Conservation (phyloP, 1,284 basidiomycete genomes). For the Ganoderma lingzhi region DNA sequence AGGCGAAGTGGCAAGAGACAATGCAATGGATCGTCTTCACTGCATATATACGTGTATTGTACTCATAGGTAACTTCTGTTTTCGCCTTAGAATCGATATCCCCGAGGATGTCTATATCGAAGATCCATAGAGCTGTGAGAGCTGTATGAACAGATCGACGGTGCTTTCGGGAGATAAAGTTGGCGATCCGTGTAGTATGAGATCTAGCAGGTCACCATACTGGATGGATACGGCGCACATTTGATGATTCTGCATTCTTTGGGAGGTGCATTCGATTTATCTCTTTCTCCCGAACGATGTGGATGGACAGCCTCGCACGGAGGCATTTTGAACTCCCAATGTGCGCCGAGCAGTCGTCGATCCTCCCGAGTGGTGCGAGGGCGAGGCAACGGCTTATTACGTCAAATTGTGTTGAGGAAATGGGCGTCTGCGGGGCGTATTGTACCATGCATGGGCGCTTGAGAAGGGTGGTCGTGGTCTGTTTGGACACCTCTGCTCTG, state of each 20-base stretch:
- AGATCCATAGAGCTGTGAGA: background rate
- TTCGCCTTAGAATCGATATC: background rate
- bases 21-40: background rate
- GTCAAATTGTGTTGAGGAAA: constrained; percentile 13
- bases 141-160: background rate
- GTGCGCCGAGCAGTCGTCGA: background rate
- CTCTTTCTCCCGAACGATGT: background rate
- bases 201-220: background rate
- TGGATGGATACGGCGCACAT: no score
- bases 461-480: constrained; percentile 3
- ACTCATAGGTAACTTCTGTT: constrained; percentile 6
- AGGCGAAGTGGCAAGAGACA: background rate
- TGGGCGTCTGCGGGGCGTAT: constrained; percentile 16
- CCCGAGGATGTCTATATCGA: background rate
- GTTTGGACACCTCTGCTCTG: constrained; percentile 29
- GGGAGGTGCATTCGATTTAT: no score
- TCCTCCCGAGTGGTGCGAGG: background rate
- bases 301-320: background rate
- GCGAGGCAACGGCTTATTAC: constrained; percentile 13
- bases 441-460: constrained; percentile 15
- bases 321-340: no score
- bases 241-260: no score
- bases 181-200: background rate
- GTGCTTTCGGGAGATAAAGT: background rate
- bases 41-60: constrained; percentile 6